These are phyloP conservation scores for Verticillium alfalfae DNA, from an alignment of 2,329 filamentous ascomycete genomes.

Conservation along the genomic window DNA sequence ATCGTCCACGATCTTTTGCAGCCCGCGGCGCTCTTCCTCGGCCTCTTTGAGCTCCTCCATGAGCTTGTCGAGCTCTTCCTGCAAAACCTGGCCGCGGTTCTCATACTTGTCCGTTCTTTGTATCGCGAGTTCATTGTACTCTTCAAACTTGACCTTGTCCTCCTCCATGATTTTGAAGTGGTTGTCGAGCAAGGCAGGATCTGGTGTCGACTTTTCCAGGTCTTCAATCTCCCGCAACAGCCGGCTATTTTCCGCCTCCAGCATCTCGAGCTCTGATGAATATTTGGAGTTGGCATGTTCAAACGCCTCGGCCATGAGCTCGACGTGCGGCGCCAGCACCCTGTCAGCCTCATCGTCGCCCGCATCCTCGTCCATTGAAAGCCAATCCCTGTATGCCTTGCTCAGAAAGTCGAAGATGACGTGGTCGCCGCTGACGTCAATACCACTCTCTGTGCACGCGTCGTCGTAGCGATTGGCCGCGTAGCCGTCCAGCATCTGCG, in stretches of 20 bases:
- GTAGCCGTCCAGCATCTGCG: slow-evolving; percentile 88
- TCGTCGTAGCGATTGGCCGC: slow-evolving; percentile 76
- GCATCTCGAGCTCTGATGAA: slow-evolving; percentile 72
- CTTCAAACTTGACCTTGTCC: slow-evolving; percentile 90
- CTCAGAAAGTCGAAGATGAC: slow-evolving; percentile 94
- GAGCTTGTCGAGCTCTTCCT: slow-evolving; percentile 79
- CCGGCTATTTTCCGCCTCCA: slow-evolving; percentile 80
- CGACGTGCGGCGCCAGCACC: slow-evolving; percentile 75
- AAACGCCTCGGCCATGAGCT: slow-evolving; percentile 83
- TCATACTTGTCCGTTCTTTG: slow-evolving; percentile 87
- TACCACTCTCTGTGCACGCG: slow-evolving; percentile 79
- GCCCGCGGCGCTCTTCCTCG: slow-evolving; percentile 71
- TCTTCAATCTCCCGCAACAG: slow-evolving; percentile 84
- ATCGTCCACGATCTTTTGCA: slow-evolving; percentile 84
- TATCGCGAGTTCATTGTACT: slow-evolving; percentile 82
- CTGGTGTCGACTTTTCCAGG: slow-evolving; percentile 78
- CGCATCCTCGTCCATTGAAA: slow-evolving; percentile 85
- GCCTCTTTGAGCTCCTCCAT: slow-evolving; percentile 69
- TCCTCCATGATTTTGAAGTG: slow-evolving; percentile 92
- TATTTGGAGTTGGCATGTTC: slow-evolving; percentile 81
- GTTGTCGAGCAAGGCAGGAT: slow-evolving; percentile 78
- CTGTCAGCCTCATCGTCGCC: slow-evolving; percentile 77
- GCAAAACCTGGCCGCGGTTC: slow-evolving; percentile 71
- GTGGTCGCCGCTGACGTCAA: slow-evolving; percentile 82
- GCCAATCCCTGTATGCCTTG: slow-evolving; percentile 86